Evolutionary conservation across 495 filamentous ascomycete genomes (phyloP).

Genomic region (Articulospora tetracladia): DNA sequence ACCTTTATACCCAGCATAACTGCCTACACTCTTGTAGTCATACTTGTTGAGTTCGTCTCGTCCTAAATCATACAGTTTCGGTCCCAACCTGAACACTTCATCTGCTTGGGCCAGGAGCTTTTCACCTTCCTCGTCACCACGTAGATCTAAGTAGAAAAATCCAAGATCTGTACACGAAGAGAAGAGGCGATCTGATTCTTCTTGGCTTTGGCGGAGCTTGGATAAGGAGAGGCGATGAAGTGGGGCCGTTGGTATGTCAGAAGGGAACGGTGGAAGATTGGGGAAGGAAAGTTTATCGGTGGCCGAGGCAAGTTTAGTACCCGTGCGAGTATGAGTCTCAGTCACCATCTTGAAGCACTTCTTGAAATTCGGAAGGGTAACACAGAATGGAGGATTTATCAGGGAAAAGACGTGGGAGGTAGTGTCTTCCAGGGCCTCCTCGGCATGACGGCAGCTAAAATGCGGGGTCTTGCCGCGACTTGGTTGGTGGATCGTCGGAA

Average conservation of each 20-base stretch:
- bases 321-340: not conserved
- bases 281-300: not conserved
- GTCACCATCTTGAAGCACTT: not conserved
- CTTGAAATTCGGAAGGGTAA: no score
- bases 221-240: slow-evolving; percentile 49
- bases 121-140: slow-evolving; percentile 37
- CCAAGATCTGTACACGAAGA: slow-evolving; percentile 50
- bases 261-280: slow-evolving; percentile 36
- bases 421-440: not conserved
- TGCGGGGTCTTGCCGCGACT: not conserved
- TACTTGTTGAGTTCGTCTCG: slow-evolving; percentile 52
- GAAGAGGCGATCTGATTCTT: slow-evolving; percentile 42
- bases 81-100: slow-evolving; percentile 40
- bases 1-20: slow-evolving; percentile 54
- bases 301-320: not conserved
- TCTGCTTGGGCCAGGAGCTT: slow-evolving; percentile 41
- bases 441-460: not conserved
- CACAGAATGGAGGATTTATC: no score
- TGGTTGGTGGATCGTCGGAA: not conserved
- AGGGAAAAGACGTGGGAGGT: no score
- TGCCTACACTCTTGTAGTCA: slow-evolving; percentile 34
- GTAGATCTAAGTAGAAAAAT: slow-evolving; percentile 61
- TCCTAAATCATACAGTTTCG: slow-evolving; percentile 43
- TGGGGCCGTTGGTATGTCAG: slow-evolving; percentile 48
- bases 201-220: slow-evolving; percentile 37